Base-by-base conservation (phyloP, 768 basidiomycete genomes). In the Mycena belliarum region DNA sequence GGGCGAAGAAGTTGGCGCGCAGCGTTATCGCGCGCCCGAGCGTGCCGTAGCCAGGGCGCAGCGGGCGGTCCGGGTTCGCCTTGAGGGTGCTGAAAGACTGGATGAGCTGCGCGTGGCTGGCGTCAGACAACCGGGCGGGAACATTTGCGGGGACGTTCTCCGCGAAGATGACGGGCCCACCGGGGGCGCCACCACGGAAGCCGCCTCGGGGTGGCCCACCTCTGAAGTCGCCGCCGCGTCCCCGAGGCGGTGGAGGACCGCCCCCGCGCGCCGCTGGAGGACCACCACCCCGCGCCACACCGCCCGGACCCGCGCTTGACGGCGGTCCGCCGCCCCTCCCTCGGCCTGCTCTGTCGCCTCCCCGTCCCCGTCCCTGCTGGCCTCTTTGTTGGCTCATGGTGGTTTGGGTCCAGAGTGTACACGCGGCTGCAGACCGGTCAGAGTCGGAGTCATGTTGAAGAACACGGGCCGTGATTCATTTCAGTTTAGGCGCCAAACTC, bases 1-100 rank as follows among this genome's bases (percentile, higher is more conserved):
- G 63, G 0, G 83, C 65, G 67, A 87, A 87, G 70, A 87, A 87
- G 65, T 88, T 89, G 21, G 86, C 77, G 2, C 88, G 77, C 16
- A 88, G 68, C 0, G 69, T 79, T 60, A 84, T 76, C 0, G 75
- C 61, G 10, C 50, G 73, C 24, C 86, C 86, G 4, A 70, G 58
- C 0, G 78, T 83, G 10, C 86, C 85, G 59, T 72, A 88, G 1
- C 82, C 83, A 1, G 85, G 83, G 20, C 85, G 78, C 8, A 82
- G 70, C 11, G 85, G 85, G 9, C 73, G 72, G 26, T 72, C 72
- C 5, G 73, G 70, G 3, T 67, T 62, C 29, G 70, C 46, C 25
- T 68, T 66, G 24, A 76, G 59, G 0, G 70, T 65, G 44, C 72
- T 73, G 68, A 77, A 79, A 1, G 71, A 67, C 23, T 66, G 57